Percentiles rank a stretch among this genome's conserved stretches.
Conservation (phyloP, 495 filamentous ascomycete species). For the Penicillium simplicissimum region DNA sequence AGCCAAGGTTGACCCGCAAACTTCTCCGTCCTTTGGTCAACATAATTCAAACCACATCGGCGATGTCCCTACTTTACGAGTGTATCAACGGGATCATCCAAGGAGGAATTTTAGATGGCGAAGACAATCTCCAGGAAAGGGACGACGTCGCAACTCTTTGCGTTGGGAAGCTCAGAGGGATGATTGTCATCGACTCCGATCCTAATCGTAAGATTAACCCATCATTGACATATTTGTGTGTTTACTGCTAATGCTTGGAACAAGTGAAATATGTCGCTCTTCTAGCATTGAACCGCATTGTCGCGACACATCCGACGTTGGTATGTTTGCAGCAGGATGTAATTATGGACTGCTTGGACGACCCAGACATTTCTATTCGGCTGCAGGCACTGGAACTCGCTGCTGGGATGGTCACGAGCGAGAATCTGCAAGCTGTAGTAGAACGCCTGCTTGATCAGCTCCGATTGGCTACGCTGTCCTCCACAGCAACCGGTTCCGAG, state of each 20-base stretch:
- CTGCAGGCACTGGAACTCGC: conserved; percentile 89
- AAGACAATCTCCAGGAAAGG: conserved; percentile 71
- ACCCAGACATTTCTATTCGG: conserved; percentile 93
- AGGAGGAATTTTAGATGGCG: conserved; percentile 84
- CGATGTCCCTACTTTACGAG: conserved; percentile 96
- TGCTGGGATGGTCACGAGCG: conserved; percentile 84
- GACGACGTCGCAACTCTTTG: conserved; percentile 95
- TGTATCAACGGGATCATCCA: conserved; percentile 98
- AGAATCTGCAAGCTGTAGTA: conserved; percentile 80
- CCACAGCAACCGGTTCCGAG: conserved; percentile 12
- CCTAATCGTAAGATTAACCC: conserved; percentile 72
- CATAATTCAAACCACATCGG: conserved; percentile 89
- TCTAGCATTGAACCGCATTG: conserved; percentile 91
- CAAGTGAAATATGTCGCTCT: conserved; percentile 96
- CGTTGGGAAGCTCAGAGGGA: conserved; percentile 87
- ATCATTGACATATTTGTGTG: not conserved
- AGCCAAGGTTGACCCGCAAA: conserved; percentile 88
- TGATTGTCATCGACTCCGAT: conserved; percentile 90
- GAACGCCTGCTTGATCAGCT: conserved; percentile 85
- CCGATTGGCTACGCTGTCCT: conserved; percentile 49
- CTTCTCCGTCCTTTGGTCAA: conserved; percentile 91
- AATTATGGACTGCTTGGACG: conserved; percentile 93
- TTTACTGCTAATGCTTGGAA: not conserved
- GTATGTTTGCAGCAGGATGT: conserved; percentile 92
- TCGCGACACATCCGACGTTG: conserved; percentile 80